Evolutionary conservation across 2,329 filamentous ascomycete species (phyloP), one percentile per base, ranked within the genome.

Genomic region (Helicocarpus griseus): DNA sequence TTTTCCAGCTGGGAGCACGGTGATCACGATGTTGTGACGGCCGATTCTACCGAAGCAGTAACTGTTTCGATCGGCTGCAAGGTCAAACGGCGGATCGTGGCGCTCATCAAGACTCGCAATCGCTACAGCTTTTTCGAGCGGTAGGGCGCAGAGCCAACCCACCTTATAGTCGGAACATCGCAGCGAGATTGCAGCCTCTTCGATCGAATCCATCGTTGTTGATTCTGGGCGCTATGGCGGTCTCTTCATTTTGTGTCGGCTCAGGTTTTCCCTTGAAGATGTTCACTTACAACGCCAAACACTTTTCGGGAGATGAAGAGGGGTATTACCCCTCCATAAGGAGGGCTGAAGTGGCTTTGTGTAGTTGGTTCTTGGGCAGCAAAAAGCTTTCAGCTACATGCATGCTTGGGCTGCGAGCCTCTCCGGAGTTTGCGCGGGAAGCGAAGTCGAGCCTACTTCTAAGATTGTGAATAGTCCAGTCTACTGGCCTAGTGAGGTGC

Each of bases 31-130:
- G 36, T 61, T 55, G 38, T 61, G 57, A 8, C 48, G 39, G 3
- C 53, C 48, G 6, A 62, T 56, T 22, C 41, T 48, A 19, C 60
- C 57, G 13, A 61, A 51, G 13, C 52, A 50, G 40, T 61, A 61
- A 26, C 36, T 54, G 38, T 59, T 62, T 28, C 35, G 35, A 41
- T 61, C 58, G 49, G 52, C 43, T 44, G 28, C 19, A 36, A 17
- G 8, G 19, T 31, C 28, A 36, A 24, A 28, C n/a, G 26, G 13
- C 29, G 45, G 45, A 9, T 24, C 45, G n/a, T 35, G 21, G 6
- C n/a, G 21, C n/a, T 48, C 45, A 36, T 48, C 43, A 14, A 48
- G 9, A 26, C 4, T 3, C 9, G 13, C 22, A 19, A 26, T 17
- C 36, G 45, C 45, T 17, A 26, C 22, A 31, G 21, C 26, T 9